A percentile compares a stretch with the other conserved stretches of the same genome.
Evolutionary conservation across 305 asterid genomes (phyloP).

Genomic region (Ilex paraguariensis): DNA sequence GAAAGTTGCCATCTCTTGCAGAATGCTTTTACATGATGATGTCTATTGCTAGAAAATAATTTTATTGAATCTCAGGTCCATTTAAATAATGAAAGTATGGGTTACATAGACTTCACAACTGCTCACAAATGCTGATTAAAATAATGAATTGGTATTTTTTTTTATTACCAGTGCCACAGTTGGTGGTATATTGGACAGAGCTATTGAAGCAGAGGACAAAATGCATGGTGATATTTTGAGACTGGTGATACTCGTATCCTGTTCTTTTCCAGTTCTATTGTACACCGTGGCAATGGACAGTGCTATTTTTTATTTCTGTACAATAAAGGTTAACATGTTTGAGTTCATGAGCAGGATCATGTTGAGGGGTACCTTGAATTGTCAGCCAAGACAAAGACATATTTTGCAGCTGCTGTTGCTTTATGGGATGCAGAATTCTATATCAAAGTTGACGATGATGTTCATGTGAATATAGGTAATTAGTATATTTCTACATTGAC

Average conservation of each 20-base stretch:
- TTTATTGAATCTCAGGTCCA: no score
- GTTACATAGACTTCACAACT: no score
- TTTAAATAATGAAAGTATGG: no score
- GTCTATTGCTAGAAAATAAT: no score
- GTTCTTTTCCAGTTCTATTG: neutral
- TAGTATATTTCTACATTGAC: no score
- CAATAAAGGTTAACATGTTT: neutral
- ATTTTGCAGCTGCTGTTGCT: neutral
- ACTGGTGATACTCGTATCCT: neutral
- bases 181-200: neutral
- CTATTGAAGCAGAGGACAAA: neutral
- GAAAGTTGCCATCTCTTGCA: no score
- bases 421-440: neutral
- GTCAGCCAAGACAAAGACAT: neutral
- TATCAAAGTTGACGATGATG: conserved; percentile 1
- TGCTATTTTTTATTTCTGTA: neutral
- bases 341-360: neutral
- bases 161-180: neutral
- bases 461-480: neutral
- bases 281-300: neutral
- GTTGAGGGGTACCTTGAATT: conserved; percentile 2
- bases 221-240: neutral
- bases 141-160: no score
- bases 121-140: no score
- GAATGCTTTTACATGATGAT: no score